Evolutionary conservation across 768 basidiomycete species (phyloP), one percentile per base, ranked within the genome.

Genomic region (Postia placenta): DNA sequence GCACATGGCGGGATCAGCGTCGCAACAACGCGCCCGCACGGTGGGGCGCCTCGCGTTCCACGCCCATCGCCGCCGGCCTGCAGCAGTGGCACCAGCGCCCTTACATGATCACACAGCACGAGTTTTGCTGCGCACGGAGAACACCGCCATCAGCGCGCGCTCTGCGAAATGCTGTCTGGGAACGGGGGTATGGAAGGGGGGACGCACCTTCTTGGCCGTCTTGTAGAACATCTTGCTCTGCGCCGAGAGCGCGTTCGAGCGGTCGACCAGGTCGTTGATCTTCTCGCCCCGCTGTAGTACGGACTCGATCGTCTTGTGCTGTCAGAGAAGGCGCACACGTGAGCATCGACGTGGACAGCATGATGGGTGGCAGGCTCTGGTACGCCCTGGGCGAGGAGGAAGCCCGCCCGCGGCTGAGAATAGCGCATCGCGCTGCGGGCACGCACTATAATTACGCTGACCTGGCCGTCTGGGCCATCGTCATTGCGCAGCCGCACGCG

Each of bases 291-390:
- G 83, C 65, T 94, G 84, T 36, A 99, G 76, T 9, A 99, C 94
- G 2, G 89, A 91, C 64, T 99, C 96, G 60, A 99, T 99, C 24
- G 96, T 99, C 76, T 98, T 97, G 75, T 98, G 96, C 94, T 98
- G 62, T 48, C 50, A 33, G 45, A 40, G 28, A 37, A n/a, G n/a
- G n/a, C n/a, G n/a, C n/a, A n/a, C n/a, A n/a, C n/a, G n/a, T n/a
- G n/a, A n/a, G n/a, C n/a, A n/a, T n/a, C n/a, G n/a, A n/a, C n/a
- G n/a, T n/a, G n/a, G n/a, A n/a, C n/a, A n/a, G n/a, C n/a, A n/a
- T n/a, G n/a, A n/a, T n/a, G n/a, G n/a, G n/a, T n/a, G n/a, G n/a
- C n/a, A n/a, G n/a, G n/a, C n/a, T n/a, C n/a, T n/a, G n/a, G n/a
- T n/a, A n/a, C n/a, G n/a, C n/a, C n/a, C n/a, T n/a, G n/a, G n/a